phyloP scores from a whole-genome alignment of 163 green algal species.

The Scenedesmus sp. region DNA sequence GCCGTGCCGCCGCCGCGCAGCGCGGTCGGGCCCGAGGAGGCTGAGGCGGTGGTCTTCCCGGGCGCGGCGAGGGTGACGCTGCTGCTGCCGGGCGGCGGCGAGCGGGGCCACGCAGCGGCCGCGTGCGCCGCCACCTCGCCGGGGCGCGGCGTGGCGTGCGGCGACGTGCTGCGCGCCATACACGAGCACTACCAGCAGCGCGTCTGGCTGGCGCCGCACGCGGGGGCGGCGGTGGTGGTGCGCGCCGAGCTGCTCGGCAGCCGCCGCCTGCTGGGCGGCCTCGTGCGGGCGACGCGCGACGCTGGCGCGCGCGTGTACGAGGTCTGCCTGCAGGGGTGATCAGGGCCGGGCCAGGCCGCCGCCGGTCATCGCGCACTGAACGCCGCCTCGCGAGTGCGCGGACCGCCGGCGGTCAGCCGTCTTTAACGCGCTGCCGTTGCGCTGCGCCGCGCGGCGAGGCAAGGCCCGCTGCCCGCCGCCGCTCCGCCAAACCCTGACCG shows the following conservation, averaged over 20 bases:
- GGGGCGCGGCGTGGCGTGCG: not conserved
- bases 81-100: constrained; percentile 19
- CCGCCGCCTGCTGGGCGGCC: constrained; percentile 6
- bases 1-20: not conserved
- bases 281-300: constrained; percentile 15
- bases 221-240: not conserved
- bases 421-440: too few species aligned
- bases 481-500: too few species aligned
- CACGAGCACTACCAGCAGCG: constrained; percentile 31
- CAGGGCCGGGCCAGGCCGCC: not conserved
- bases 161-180: constrained; percentile 22
- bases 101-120: constrained; percentile 5
- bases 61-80: constrained; percentile 8
- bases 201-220: not conserved
- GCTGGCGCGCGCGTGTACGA: constrained; percentile 17
- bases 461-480: too few species aligned
- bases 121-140: not conserved
- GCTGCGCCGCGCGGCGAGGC: too few species aligned
- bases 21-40: not conserved
- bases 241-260: constrained; percentile 12
- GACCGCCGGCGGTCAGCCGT: too few species aligned
- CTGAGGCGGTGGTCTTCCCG: not conserved
- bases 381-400: too few species aligned
- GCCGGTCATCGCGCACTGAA: too few species aligned
- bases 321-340: not conserved